Evolutionary conservation across 495 filamentous ascomycete genomes (phyloP).

Genomic region (Platismatia glauca): DNA sequence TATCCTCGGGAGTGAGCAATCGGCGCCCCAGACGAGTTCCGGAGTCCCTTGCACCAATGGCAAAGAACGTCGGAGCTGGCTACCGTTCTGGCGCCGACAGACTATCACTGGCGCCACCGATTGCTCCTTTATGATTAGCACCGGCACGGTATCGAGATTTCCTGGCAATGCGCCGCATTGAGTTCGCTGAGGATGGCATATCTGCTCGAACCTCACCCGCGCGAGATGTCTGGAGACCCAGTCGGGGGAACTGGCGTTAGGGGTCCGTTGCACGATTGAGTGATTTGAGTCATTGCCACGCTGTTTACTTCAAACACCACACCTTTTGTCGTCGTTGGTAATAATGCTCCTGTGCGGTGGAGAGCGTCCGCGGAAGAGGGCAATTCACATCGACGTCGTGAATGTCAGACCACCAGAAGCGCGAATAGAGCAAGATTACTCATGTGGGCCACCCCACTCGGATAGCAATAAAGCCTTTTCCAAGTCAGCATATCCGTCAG

Average conservation of each 20-base stretch:
- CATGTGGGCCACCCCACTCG: no score
- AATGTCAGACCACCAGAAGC: no score
- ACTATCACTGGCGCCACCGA: no score
- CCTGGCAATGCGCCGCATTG: neutral
- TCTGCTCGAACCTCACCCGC: neutral
- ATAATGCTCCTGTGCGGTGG: neutral
- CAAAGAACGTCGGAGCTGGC: neutral
- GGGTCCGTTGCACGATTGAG: neutral
- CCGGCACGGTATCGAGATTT: neutral
- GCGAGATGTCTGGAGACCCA: neutral
- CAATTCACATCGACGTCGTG: no score
- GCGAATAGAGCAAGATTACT: no score
- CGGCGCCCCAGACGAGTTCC: no score
- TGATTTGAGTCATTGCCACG: neutral
- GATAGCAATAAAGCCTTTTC: no score
- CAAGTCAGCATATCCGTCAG: no score
- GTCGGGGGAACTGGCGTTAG: accelerated
- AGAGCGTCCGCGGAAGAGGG: no score
- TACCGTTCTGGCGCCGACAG: neutral
- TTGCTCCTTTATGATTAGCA: neutral
- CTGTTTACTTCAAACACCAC: neutral
- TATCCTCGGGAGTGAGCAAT: no score
- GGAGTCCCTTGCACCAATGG: neutral
- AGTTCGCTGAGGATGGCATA: neutral
- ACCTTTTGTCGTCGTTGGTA: neutral